phyloP scores from a whole-genome alignment of 768 basidiomycete species.

The Tephrocybe sp. region DNA sequence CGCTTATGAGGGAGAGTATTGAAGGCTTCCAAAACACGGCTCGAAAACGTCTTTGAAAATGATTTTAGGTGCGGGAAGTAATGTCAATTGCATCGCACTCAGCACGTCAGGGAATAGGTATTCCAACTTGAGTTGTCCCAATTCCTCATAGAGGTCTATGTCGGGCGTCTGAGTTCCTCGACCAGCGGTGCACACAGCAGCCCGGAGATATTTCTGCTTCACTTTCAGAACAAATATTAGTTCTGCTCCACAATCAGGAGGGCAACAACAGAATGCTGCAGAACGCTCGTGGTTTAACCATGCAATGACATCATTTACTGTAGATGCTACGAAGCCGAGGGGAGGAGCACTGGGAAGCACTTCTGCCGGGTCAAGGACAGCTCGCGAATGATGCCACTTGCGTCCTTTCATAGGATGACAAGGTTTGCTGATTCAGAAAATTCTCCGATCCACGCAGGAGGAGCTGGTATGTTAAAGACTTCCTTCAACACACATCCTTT shows the following conservation, averaged over 20 bases:
- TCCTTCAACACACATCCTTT: neutral
- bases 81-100: neutral
- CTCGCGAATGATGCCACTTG: neutral
- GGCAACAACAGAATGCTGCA: conserved; percentile 2
- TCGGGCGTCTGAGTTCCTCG: neutral
- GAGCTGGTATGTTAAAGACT: neutral
- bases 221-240: neutral
- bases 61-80: neutral
- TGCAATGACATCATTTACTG: neutral
- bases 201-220: neutral
- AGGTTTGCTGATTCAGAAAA: neutral
- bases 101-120: neutral
- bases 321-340: neutral
- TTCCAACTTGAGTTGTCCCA: neutral
- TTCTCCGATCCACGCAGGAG: neutral
- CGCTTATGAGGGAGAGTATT: neutral
- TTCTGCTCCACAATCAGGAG: neutral
- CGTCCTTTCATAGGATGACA: neutral
- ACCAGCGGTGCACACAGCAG: neutral
- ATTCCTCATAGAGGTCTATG: neutral
- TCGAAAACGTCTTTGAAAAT: neutral
- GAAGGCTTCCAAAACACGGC: neutral
- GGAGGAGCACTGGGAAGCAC: neutral
- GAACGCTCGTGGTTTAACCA: neutral
- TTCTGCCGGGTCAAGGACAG: neutral